Base-by-base conservation (phyloP, 306 rosid genomes). In the Astragalus glycyphyllos region DNA sequence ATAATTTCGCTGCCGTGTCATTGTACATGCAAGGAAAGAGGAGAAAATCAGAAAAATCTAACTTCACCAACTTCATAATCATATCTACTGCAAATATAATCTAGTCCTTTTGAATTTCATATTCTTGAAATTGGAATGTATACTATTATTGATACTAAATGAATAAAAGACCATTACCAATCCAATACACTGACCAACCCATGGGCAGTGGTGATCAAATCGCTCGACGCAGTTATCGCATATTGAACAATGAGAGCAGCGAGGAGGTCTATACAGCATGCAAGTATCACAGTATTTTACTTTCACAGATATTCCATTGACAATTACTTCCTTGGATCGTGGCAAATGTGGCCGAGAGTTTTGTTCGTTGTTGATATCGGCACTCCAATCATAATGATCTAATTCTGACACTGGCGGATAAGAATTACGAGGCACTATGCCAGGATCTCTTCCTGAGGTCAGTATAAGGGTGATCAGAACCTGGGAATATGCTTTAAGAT, bases 141-240 rank as follows among this genome's bases (percentile, higher is more conserved):
- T 15, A 41, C 35, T 13, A 41, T n/a, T 13, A 41, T n/a, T 56
- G 37, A 8, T 11, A 58, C 41, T 49, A 46, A 47, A 51, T 35
- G 48, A 71, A 67, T 66, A 76, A 72, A 78, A 12, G 46, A 31
- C 8, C 62, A 44, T 83, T 80, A 90, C 97, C 89, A 80, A 44
- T 69, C 95, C 97, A 76, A 90, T 90, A 65, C 97, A 90, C 79
- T 90, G 97, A 17, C 95, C 95, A 58, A 90, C 88, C 95, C 95
- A 90, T 57, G 97, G 97, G 79, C 97, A 90, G 83, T 90, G 97
- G 77, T 90, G 97, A 85, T 90, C 97, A 80, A 88, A 90, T 40
- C 89, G 86, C 84, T 86, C 87, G 29, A 90, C 94, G 2, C 97
- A 90, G 61, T 90, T 90, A 71, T 90, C 87, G 61, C 95, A 90